phyloP scores from a whole-genome alignment of 352 stramenopile species.

The Phytophthora quininea region DNA sequence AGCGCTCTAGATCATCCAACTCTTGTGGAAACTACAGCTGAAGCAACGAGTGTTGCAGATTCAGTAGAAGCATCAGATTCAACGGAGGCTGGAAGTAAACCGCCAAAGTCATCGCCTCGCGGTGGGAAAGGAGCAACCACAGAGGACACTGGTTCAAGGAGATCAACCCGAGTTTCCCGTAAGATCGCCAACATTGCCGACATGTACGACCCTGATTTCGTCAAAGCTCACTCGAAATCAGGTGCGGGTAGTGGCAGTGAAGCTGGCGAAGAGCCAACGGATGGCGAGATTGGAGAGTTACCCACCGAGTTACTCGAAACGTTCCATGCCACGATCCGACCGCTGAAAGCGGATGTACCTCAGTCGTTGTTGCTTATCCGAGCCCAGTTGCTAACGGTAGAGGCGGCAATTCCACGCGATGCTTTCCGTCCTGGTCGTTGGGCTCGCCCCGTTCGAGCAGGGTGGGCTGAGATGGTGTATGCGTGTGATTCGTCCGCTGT shows the following conservation, averaged over 20 bases:
- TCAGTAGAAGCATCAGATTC: neutral
- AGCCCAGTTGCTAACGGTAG: slow-evolving; percentile 71
- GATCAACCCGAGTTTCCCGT: slow-evolving; percentile 70
- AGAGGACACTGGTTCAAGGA: slow-evolving; percentile 38
- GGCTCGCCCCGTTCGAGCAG: slow-evolving; percentile 63
- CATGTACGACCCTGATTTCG: slow-evolving; percentile 77
- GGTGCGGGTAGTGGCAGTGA: slow-evolving; percentile 20
- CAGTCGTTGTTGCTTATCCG: slow-evolving; percentile 58
- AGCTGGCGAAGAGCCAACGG: slow-evolving; percentile 52
- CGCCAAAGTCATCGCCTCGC: slow-evolving; percentile 18
- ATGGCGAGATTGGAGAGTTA: slow-evolving; percentile 74
- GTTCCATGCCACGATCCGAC: slow-evolving; percentile 58
- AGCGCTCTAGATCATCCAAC: slow-evolving; percentile 13
- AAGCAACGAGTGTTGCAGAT: slow-evolving; percentile 2
- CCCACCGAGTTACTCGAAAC: slow-evolving; percentile 72
- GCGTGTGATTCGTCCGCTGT: slow-evolving; percentile 50
- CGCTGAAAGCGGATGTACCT: slow-evolving; percentile 42
- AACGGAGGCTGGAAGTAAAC: slow-evolving; percentile 20
- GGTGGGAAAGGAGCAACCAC: slow-evolving; percentile 28
- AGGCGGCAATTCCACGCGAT: slow-evolving; percentile 79
- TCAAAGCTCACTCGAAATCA: slow-evolving; percentile 33
- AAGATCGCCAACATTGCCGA: slow-evolving; percentile 84
- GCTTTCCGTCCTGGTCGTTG: slow-evolving; percentile 81
- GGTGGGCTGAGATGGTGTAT: slow-evolving; percentile 80
- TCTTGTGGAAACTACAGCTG: slow-evolving; percentile 37